phyloP scores from a whole-genome alignment of 768 basidiomycete genomes.

The Pleurotus eryngii region DNA sequence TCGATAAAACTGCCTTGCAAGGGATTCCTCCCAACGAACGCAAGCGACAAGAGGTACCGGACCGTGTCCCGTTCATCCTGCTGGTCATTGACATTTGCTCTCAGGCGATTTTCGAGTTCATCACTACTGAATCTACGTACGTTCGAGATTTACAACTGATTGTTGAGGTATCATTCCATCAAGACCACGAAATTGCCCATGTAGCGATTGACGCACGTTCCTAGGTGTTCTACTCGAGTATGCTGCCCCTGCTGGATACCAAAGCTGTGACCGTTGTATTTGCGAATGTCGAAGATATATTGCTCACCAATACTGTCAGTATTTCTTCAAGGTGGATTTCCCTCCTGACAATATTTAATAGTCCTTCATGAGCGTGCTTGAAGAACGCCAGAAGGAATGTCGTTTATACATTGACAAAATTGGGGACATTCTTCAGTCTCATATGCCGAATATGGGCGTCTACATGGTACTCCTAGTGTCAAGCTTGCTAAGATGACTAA shows the following conservation, averaged over 20 bases:
- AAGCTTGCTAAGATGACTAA: no score
- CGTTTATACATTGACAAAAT: constrained; percentile 88
- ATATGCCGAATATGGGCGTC: constrained; percentile 74
- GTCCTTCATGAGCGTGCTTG: constrained; percentile 84
- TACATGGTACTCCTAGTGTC: constrained; percentile 59
- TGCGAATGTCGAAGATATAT: constrained; percentile 90
- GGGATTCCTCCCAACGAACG: constrained; percentile 78
- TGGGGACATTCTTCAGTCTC: constrained; percentile 75
- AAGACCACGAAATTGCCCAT: background rate
- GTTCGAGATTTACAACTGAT: constrained; percentile 90
- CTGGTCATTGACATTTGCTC: background rate
- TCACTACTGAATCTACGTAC: constrained; percentile 85
- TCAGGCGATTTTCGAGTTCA: constrained; percentile 91
- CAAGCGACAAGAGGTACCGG: constrained; percentile 77
- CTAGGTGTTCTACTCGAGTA: constrained; percentile 81
- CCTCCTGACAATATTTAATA: constrained; percentile 20
- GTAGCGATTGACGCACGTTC: constrained; percentile 6
- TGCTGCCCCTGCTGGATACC: constrained; percentile 67
- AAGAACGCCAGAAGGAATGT: constrained; percentile 88
- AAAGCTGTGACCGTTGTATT: constrained; percentile 84
- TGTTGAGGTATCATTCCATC: constrained; percentile 61
- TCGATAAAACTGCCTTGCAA: constrained; percentile 79
- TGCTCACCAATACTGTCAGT: constrained; percentile 81
- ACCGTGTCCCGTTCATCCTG: background rate
- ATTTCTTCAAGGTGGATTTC: background rate